Base-by-base conservation (phyloP, 2,329 filamentous ascomycete genomes). In the Ascomycota sp. region DNA sequence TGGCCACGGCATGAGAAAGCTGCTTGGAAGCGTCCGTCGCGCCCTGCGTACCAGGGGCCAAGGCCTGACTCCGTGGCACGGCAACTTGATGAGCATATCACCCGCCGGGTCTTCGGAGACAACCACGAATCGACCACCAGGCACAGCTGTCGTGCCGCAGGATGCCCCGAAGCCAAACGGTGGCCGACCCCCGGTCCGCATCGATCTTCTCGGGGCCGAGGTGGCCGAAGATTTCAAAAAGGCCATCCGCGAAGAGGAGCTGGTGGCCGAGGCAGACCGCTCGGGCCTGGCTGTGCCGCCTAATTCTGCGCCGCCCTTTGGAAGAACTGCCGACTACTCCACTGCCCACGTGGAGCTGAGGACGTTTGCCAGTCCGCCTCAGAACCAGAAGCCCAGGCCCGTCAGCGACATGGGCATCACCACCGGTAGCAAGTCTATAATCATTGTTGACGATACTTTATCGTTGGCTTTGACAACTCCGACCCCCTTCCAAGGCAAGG, bases 11-110 rank as follows among this genome's bases (percentile, higher is more conserved):
- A 80, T 94, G 63, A 85, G 75, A 50, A 89, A 74, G 40, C 65
- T 95, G 0, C 64, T 98, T 30, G 79, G 83, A 6, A 86, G 79
- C 36, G 79, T 95, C 23, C 76, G 83, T 12, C 72, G 82, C 37
- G 85, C 75, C 5, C 51, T 94, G 29, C 81, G 81, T 46, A 80
- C 63, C 10, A 55, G 52, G 31, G 59, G 55, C 1, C 61, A 59
- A 34, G 51, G 48, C 5, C 35, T 54, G 9, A 54, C 57, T 10
- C 52, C 57, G 0, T 54, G 54, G 0, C 57, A 61, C n/a, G 55
- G 54, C 8, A 60, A 52, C 31, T 58, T 62, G 32, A 52, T 61
- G 34, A 57, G 57, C 31, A 38, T 68, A 22, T 53, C 57, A 3
- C 57, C 61, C 2, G 53, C 63, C 23, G 61, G 61, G 2, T 57